Base-by-base conservation (phyloP, 192 early-diverging fungal genomes). In the Rhizophagus prolifer region DNA sequence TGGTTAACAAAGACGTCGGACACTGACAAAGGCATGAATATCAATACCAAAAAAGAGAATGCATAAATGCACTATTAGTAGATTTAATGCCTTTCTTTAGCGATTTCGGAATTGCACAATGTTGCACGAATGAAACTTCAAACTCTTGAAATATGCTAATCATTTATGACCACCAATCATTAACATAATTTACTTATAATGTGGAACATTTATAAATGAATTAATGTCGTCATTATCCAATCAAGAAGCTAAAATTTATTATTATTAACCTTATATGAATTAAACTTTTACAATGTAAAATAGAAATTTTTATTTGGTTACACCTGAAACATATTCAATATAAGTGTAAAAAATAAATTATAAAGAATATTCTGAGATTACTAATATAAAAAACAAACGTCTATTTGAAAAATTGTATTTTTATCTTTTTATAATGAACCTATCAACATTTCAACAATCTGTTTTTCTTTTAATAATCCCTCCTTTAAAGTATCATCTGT, bases 391-490 rank as follows among this genome's bases (percentile, higher is more conserved):
- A 28, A 26, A n/a, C 41, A 41, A n/a, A 67, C 0, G 9, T 25
- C 2, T 38, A 38, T 31, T 16, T 21, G 19, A 6, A 54, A 14
- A 50, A 50, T 14, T 16, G 36, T 44, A 44, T 44, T 54, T 50
- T 21, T 54, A 10, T 31, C 16, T 14, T 31, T n/a, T 67, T 67
- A 67, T 16, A 67, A 36, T 21, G 65, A 67, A 67, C 65, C 65
- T 41, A 67, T 67, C 65, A 67, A 23, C 28, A 38, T 67, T 41
- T 67, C 34, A 67, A 67, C 36, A 16, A 67, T 41, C 19, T 23
- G 31, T 21, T 67, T 67, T 38, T 67, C 28, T 28, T 25, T 63
- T 26, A 63, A 28, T 30, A 30, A 13, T 63, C 28, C 9, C 61
- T 63, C 28, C 61, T 30, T 63, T 63, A 63, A 28, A 14, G 28